These are phyloP conservation scores for Camelina sativa DNA, from an alignment of 345 rosid genomes.

Conservation along the genomic window DNA sequence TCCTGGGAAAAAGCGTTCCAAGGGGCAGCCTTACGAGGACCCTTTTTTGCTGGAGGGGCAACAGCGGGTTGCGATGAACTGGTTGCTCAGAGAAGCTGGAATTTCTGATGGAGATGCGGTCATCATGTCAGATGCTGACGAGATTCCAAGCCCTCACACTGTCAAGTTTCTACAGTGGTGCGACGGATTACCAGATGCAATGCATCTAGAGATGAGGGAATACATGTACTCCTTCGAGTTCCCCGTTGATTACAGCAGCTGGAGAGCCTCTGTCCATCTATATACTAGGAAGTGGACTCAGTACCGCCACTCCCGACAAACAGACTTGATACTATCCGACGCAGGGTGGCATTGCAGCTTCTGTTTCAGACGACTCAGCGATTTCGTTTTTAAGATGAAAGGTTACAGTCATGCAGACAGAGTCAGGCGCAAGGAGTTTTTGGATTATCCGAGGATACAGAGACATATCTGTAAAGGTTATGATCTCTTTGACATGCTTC, in stretches of 20 bases:
- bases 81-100: conserved; percentile 64
- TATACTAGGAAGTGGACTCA: conserved; percentile 50
- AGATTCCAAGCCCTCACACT: conserved; percentile 89
- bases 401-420: conserved; percentile 96
- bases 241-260: conserved; percentile 86
- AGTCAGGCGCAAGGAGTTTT: conserved; percentile 56
- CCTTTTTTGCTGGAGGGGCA: conserved; percentile 71
- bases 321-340: conserved; percentile 67
- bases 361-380: conserved; percentile 66
- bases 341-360: conserved; percentile 99
- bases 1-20: conserved; percentile 54
- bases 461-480: conserved; percentile 68
- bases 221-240: conserved; percentile 92
- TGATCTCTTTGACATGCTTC: conserved; percentile 88
- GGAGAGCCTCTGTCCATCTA: conserved; percentile 73
- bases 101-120: conserved; percentile 68
- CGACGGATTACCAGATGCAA: conserved; percentile 63
- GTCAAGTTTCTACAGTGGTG: conserved; percentile 82
- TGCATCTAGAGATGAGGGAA: conserved; percentile 78
- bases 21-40: conserved; percentile 45
- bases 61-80: conserved; percentile 73
- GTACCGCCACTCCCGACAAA: conserved; percentile 82
- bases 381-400: conserved; percentile 86
- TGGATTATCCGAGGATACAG: conserved; percentile 66
- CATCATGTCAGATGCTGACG: conserved; percentile 82